Conservation (phyloP, 164 flowering plant species). For the Magnolia officinalis region DNA sequence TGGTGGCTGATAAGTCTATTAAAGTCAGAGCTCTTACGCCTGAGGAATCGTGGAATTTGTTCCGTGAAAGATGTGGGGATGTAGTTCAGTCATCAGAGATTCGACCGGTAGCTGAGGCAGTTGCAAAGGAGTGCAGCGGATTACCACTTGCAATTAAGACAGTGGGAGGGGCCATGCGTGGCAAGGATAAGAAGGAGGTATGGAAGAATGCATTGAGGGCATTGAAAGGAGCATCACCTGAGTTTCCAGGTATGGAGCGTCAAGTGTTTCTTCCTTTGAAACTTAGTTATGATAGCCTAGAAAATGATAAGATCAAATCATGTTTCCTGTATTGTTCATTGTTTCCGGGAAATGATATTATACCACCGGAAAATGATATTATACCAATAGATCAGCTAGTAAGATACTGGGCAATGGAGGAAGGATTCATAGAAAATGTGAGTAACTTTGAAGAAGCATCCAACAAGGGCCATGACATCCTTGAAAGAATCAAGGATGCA, state of each 20-base stretch:
- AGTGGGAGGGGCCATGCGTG: background rate
- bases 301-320: background rate
- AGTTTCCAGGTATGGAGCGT: slow-evolving; percentile 8
- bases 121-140: background rate
- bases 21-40: background rate
- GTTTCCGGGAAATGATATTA: slow-evolving; percentile 5
- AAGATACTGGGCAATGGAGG: background rate
- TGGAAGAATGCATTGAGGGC: slow-evolving; percentile 9
- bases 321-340: slow-evolving; percentile 11
- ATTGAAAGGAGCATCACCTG: background rate
- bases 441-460: background rate
- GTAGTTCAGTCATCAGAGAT: background rate
- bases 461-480: background rate
- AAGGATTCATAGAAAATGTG: background rate
- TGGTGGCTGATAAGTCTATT: background rate
- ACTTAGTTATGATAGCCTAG: slow-evolving; percentile 5
- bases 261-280: slow-evolving; percentile 4
- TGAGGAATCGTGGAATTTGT: slow-evolving; percentile 2
- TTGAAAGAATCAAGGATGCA: background rate
- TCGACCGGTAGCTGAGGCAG: background rate
- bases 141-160: slow-evolving; percentile 3
- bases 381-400: background rate
- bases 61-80: background rate
- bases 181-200: background rate
- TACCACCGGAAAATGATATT: background rate